Evolutionary conservation across 805 yeast species (phyloP).

Genomic region (Candida jianshihensis): DNA sequence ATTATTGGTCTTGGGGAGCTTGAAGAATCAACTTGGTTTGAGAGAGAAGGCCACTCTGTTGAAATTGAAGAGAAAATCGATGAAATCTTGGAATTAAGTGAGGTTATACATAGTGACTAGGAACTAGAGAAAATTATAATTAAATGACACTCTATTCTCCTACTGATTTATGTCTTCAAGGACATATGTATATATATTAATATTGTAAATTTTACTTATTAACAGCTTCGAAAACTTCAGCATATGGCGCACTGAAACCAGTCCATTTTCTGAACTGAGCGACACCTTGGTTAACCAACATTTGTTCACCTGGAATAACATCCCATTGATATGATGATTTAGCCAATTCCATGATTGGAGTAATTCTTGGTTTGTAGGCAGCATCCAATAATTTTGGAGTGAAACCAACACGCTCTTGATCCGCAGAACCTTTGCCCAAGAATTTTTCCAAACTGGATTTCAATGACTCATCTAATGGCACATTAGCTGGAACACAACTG

Average conservation of each 20-base stretch:
- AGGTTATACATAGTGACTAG: slow-evolving; percentile 16
- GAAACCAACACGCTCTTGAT: slow-evolving; percentile 28
- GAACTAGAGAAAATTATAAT: not conserved
- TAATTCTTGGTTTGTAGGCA: slow-evolving; percentile 84
- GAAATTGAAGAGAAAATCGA: slow-evolving; percentile 20
- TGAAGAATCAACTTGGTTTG: slow-evolving; percentile 24
- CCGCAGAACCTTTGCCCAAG: slow-evolving; percentile 33
- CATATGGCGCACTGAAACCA: slow-evolving; percentile 56
- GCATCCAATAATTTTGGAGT: slow-evolving; percentile 73
- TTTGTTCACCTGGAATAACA: slow-evolving; percentile 85
- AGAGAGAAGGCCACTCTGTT: slow-evolving; percentile 30
- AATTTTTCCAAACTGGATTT: slow-evolving; percentile 40
- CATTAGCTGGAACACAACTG: slow-evolving; percentile 81
- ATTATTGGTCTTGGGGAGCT: slow-evolving; percentile 10
- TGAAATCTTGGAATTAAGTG: slow-evolving; percentile 23
- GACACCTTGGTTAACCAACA: slow-evolving; percentile 91
- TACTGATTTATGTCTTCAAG: too few relatives aligned
- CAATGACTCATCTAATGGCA: slow-evolving; percentile 52
- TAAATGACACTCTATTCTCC: slow-evolving; percentile 1
- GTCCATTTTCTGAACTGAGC: slow-evolving; percentile 81
- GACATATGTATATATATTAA: slow-evolving; percentile 10
- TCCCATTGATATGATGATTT: slow-evolving; percentile 56
- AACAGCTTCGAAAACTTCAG: slow-evolving; percentile 57
- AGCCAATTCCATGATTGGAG: slow-evolving; percentile 83
- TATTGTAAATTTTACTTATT: slow-evolving; percentile 13